Evolutionary conservation across 2,329 filamentous ascomycete genomes (phyloP).

Genomic region (Ophiostoma sp.): DNA sequence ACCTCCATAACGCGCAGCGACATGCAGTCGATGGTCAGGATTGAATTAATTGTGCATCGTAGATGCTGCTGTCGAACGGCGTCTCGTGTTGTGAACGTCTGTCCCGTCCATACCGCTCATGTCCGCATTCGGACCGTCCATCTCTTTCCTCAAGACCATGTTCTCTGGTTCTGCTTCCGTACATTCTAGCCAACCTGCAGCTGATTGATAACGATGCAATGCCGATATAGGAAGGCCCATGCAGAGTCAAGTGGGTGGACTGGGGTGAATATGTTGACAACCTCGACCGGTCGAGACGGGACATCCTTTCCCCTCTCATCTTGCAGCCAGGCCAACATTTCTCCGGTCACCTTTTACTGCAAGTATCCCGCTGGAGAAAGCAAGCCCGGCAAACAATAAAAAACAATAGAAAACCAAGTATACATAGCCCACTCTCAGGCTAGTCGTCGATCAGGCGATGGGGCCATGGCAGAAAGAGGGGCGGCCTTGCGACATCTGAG

Average conservation of each 20-base stretch:
- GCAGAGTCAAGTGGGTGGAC: not conserved
- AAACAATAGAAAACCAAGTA: no score
- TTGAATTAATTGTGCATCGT: no score
- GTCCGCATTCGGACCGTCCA: not conserved
- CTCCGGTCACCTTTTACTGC: not conserved
- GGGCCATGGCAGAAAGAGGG: not conserved
- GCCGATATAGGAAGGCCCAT: not conserved
- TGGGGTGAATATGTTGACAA: not conserved
- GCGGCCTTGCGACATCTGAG: conserved; percentile 18
- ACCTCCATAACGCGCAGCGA: not conserved
- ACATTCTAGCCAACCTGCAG: not conserved
- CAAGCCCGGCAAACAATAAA: not conserved
- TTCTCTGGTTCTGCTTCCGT: not conserved
- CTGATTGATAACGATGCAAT: not conserved
- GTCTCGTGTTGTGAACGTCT: not conserved
- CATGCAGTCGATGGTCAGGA: not conserved
- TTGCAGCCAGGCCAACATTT: not conserved
- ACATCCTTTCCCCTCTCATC: not conserved
- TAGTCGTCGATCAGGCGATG: conserved; percentile 8
- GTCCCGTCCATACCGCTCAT: not conserved
- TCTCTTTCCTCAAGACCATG: not conserved
- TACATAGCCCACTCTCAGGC: no score
- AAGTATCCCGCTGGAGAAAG: not conserved
- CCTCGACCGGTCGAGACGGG: not conserved
- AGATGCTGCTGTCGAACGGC: no score